These are phyloP conservation scores for Clausena lansium DNA, from an alignment of 345 rosid genomes.

Conservation along the genomic window DNA sequence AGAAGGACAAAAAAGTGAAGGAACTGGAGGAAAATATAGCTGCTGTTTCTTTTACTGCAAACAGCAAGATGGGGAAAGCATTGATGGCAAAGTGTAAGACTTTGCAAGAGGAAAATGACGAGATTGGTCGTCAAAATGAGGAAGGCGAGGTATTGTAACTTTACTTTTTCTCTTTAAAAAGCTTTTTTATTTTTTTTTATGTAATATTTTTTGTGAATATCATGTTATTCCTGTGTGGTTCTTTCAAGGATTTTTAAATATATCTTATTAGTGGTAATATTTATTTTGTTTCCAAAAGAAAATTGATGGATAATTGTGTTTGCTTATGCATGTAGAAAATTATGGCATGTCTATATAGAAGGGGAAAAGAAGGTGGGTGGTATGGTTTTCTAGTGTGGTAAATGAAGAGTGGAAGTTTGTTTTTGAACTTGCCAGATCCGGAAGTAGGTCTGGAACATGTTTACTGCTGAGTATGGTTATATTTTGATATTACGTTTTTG, in stretches of 20 bases:
- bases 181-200: neutral
- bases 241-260: neutral
- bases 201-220: neutral
- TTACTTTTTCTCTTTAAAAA: neutral
- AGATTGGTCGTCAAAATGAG: conserved; percentile 90
- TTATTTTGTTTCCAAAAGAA: neutral
- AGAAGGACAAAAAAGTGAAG: conserved; percentile 92
- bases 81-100: conserved; percentile 95
- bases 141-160: conserved; percentile 82
- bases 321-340: conserved; percentile 1
- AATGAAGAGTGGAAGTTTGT: neutral
- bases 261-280: neutral
- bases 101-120: conserved; percentile 94
- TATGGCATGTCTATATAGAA: neutral
- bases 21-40: conserved; percentile 91
- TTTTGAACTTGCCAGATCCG: neutral
- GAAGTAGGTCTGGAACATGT: neutral
- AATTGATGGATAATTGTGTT: neutral
- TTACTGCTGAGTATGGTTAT: neutral
- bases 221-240: neutral
- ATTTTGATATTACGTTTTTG: neutral
- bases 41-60: conserved; percentile 84
- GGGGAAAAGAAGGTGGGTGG: neutral
- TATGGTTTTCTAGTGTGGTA: neutral
- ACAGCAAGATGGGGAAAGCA: conserved; percentile 92